Evolutionary conservation across 495 filamentous ascomycete genomes (phyloP).

Genomic region (Annulohypoxylon bovei): DNA sequence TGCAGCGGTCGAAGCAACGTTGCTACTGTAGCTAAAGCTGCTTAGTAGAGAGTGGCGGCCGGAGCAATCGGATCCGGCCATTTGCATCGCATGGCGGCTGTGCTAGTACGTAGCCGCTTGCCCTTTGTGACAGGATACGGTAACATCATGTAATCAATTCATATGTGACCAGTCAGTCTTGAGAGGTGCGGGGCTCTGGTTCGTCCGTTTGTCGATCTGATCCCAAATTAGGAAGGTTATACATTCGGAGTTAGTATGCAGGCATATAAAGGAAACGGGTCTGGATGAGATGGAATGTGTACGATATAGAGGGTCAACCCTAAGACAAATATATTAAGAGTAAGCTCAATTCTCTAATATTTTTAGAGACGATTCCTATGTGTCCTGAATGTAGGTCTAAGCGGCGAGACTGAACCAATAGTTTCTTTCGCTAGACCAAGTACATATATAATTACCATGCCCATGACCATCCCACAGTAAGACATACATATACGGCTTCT

Average conservation of each 20-base stretch:
- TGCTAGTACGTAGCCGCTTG: slow-evolving; percentile 15
- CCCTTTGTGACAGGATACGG: slow-evolving; percentile 15
- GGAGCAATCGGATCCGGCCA: slow-evolving; percentile 12
- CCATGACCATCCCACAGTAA: background rate
- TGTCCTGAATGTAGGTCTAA: background rate
- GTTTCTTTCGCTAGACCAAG: too few species aligned
- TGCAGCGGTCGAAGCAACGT: background rate
- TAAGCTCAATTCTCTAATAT: background rate
- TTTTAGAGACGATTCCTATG: background rate
- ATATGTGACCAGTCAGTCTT: slow-evolving; percentile 17
- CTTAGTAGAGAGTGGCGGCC: slow-evolving; percentile 8
- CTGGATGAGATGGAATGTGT: background rate
- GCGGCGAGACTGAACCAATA: background rate
- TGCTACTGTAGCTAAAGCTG: background rate
- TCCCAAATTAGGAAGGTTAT: slow-evolving; percentile 33
- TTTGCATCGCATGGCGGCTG: background rate
- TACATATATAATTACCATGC: background rate
- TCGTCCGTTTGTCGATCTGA: slow-evolving; percentile 26
- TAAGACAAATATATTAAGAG: slow-evolving; percentile 19
- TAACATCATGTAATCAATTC: slow-evolving; percentile 15
- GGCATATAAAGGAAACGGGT: background rate
- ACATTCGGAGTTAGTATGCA: slow-evolving; percentile 12
- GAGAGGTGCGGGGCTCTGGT: slow-evolving; percentile 29
- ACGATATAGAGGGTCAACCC: background rate
- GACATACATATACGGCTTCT: background rate